These are phyloP conservation scores for Papilionanthe hybrid DNA, from an alignment of 116 monocot genomes.

Conservation along the genomic window DNA sequence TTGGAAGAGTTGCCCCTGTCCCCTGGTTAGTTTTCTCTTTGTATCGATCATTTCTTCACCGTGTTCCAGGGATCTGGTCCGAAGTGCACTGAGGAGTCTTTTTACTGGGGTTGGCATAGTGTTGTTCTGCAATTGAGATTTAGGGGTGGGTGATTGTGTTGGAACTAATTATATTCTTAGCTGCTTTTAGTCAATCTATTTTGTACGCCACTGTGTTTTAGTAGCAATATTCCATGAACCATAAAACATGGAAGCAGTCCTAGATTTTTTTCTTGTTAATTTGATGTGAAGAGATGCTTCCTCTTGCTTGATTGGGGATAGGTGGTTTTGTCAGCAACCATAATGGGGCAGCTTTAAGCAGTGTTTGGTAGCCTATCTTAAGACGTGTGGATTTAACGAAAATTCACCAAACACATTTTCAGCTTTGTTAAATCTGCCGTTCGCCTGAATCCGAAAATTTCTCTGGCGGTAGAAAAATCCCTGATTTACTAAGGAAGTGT, in stretches of 20 bases:
- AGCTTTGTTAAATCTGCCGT: no score
- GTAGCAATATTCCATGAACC: background rate
- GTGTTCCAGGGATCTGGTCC: background rate
- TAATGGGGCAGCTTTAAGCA: background rate
- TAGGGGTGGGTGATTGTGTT: background rate
- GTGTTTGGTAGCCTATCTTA: no score
- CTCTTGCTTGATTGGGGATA: background rate
- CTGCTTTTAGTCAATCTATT: background rate
- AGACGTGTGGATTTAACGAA: no score
- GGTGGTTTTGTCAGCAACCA: background rate
- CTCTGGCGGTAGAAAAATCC: no score
- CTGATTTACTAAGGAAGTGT: no score
- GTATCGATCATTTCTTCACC: background rate
- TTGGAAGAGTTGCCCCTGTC: constrained; percentile 34
- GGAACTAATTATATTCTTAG: background rate
- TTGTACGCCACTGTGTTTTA: no score
- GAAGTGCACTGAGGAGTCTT: background rate
- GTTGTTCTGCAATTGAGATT: background rate
- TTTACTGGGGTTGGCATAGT: background rate
- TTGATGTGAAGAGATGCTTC: background rate
- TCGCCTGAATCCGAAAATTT: no score
- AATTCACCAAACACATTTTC: no score
- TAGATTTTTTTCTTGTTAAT: background rate
- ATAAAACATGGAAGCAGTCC: background rate
- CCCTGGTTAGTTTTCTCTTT: constrained; percentile 24